Evolutionary conservation across 1,284 basidiomycete genomes (phyloP), one percentile per base, ranked within the genome.

Genomic region (Fistulina hepatica): DNA sequence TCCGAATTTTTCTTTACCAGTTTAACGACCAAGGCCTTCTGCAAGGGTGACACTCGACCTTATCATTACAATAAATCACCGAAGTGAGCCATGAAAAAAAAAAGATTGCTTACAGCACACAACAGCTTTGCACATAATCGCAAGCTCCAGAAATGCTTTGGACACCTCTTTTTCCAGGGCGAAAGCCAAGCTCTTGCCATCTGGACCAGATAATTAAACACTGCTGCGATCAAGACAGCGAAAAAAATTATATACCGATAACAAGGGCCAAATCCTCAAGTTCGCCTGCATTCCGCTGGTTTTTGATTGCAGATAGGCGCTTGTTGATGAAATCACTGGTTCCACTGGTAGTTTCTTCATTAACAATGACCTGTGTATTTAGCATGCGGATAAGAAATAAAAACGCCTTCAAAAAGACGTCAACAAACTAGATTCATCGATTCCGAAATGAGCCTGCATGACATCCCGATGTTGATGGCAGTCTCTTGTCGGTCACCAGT

Each of bases 401-500:
- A 41, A 45, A 21, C 9, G 32, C 24, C 25, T 17, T 26, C 15
- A 11, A 17, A 28, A 10, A 9, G 36, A 16, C 26, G 17, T 8
- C 28, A 16, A 56, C 76, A 41, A 50, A 92, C 92, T 63, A 98
- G 52, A 56, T 95, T 97, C 95, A 98, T 99, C 11, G 89, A 92
- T 62, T 98, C 95, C 2, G 91, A 92, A 44, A 98, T 97, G 46
- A 98, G 61, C 44, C 91, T 76, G 64, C 94, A 98, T 2, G 90
- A 93, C 70, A 98, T 80, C 35, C 95, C 95, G 47, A 99, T 98
- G 53, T 98, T 98, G 64, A 98, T 97, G 10, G 95, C 95, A 2
- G 95, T 99, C 61, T 99, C 95, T 64, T 98, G 94, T 44, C 94
- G 69, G 60, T 99, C 95, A 2, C 95, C 95, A 1, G 95, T 98